Percentiles rank a stretch among this genome's conserved stretches.
These are phyloP conservation scores for Tranzscheliella williamsii DNA, from an alignment of 1,284 basidiomycete species.

Conservation along the genomic window DNA sequence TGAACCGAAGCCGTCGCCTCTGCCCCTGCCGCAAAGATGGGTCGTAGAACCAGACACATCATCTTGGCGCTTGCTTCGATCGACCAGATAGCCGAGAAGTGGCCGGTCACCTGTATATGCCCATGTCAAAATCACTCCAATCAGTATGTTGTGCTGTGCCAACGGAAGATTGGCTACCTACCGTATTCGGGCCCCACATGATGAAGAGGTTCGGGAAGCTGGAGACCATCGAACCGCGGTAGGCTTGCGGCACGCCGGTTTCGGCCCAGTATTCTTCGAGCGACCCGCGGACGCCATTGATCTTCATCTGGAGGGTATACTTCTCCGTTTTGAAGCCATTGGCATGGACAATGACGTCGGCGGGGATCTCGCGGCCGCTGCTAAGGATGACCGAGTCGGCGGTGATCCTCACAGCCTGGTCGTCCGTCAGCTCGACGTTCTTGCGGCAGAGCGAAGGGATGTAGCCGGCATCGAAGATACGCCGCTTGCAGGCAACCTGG, in stretches of 20 bases:
- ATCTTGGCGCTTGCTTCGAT: constrained; percentile 22
- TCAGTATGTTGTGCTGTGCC: too few relatives aligned
- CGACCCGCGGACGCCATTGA: constrained; percentile 24
- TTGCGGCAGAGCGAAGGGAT: constrained; percentile 20
- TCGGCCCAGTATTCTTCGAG: constrained; percentile 31
- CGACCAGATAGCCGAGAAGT: constrained; percentile 25
- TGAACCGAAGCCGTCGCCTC: constrained; percentile 5
- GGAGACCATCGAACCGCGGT: constrained; percentile 31
- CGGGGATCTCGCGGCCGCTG: constrained; percentile 20
- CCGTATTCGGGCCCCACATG: constrained; percentile 38
- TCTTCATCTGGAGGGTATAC: constrained; percentile 17
- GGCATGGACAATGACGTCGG: constrained; percentile 35
- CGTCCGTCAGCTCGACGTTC: constrained; percentile 32
- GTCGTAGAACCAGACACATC: constrained; percentile 10
- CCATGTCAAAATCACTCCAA: too few relatives aligned
- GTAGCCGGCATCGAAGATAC: constrained; percentile 42
- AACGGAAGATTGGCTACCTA: too few relatives aligned
- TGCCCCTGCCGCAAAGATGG: constrained; percentile 12
- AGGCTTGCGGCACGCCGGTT: constrained; percentile 23
- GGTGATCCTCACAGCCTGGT: constrained; percentile 16
- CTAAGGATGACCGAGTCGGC: constrained; percentile 20
- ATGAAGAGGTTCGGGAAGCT: constrained; percentile 45
- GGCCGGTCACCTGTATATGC: too few relatives aligned
- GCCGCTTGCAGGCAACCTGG: constrained; percentile 38
- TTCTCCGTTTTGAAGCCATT: constrained; percentile 37